Base-by-base conservation (phyloP, 1,139 yeast species). In the Hyphopichia khmerensis region DNA sequence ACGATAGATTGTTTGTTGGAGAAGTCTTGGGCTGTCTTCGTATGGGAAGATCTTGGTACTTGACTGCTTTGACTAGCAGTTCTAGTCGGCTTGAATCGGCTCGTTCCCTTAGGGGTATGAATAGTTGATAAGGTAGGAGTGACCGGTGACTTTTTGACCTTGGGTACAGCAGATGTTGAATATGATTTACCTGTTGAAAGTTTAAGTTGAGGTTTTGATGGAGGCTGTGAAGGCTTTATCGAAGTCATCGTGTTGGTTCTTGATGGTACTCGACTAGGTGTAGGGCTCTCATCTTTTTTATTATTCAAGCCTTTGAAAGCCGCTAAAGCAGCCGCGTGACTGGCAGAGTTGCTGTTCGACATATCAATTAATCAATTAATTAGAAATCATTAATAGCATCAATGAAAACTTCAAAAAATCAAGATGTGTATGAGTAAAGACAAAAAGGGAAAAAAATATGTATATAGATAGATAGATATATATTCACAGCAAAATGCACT, bases 251-350 rank as follows among this genome's bases (percentile, higher is more conserved):
- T 26, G 11, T 7, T 27, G 6, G 38, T 26, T 16, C 38, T 16
- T 8, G 29, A 26, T 9, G 29, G 29, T 11, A 26, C 29, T 13
- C 29, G 29, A 16, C 13, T n/a, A 6, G 39, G 5, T 30, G 23
- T 4, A 3, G 40, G 11, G 6, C 27, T 9, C 7, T 29, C 43
- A 29, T 52, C 54, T 33, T 51, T 49, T 35, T 46, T 51, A 26
- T 43, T 46, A 21, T 47, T 50, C 6, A 45, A 39, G 9, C 59
- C 56, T 37, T 56, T 63, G 43, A 64, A 64, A 2, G 70, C 70
- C 3, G 69, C 69, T 48, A 63, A 45, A 3, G 70, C 70, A n/a
- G 70, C 70, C 2, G 68, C 66, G 36, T 60, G 61, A 43, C 64
- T 62, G 14, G 59, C 62, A 42, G 60, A 58, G 41, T 46, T 46